A percentile compares a stretch with the other conserved stretches of the same genome.
Conservation (phyloP, 495 filamentous ascomycete species). For the Letharia columbiana region DNA sequence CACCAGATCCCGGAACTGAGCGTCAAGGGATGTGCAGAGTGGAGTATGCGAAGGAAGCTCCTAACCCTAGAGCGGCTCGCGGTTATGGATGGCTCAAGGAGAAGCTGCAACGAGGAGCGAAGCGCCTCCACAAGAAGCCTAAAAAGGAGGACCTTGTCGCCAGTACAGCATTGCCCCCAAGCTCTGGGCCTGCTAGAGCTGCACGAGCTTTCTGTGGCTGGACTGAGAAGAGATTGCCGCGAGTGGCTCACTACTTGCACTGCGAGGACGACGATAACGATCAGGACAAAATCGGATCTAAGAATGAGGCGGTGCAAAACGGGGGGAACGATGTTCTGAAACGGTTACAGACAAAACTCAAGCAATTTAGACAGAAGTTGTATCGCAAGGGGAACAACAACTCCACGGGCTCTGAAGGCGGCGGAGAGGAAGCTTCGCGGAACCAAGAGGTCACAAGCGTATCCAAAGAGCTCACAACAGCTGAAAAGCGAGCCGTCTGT, state of each 20-base stretch:
- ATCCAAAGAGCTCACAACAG: not conserved
- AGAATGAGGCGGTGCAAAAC: not conserved
- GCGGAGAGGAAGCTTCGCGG: not conserved
- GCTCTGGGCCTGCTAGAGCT: not conserved
- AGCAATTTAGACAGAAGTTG: not conserved
- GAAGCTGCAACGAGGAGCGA: not conserved
- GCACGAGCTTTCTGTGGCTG: not conserved
- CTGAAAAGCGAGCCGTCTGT: not conserved
- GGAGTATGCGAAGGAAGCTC: too few species aligned
- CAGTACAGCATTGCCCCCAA: not conserved
- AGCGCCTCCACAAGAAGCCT: not conserved
- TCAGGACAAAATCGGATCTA: not conserved
- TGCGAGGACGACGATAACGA: not conserved
- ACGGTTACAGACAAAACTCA: not conserved
- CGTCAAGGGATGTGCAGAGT: not conserved
- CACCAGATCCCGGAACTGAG: not conserved
- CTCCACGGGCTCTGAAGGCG: not conserved
- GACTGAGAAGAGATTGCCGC: not conserved
- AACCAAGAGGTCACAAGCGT: not conserved
- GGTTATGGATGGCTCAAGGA: not conserved
- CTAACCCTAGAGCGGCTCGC: not conserved
- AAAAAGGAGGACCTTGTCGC: not conserved
- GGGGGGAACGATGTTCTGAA: not conserved
- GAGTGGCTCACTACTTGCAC: not conserved
- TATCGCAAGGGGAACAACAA: not conserved